Base-by-base conservation (phyloP, 2,329 filamentous ascomycete genomes). In the Davidsoniella virescens region DNA sequence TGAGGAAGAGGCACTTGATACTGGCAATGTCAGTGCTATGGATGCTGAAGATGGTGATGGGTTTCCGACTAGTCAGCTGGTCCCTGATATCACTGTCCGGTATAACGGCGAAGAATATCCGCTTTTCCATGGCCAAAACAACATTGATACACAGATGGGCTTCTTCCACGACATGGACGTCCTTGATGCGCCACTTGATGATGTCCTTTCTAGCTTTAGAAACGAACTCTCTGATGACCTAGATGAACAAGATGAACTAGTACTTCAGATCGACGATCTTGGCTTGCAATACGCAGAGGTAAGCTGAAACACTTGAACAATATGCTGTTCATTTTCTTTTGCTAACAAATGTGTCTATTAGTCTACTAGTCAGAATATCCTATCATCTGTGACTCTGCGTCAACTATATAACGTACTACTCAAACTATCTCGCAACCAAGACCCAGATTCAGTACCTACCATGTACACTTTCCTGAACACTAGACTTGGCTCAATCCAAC, bases 261-360 rank as follows among this genome's bases (percentile, higher is more conserved):
- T 69, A n/a, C 64, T 74, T 39, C 69, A 71, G 52, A 61, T 75
- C 44, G 70, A 74, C 25, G 68, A 72, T 52, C 65, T 75, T 39
- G 70, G 69, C 7, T 62, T 75, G 29, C 71, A 75, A 58, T 73
- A 74, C 58, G 63, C 69, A 17, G 71, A 75, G 62, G 70, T 71
- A 61, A 55, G 67, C 6, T 16, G 4, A 8, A 25, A 17, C 17
- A 41, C 23, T 46, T 49, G 16, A 39, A 51, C 20, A 25, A 29
- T 29, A 20, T 9, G 29, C 7, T 37, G 23, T 37, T 10, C 25
- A 33, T 18, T 29, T 44, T 20, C 44, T 16, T 43, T 23, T 29
- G 3, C 20, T 5, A 9, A 14, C 8, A 2, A 46, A 41, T 12
- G 17, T 38, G 12, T 16, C 20, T 26, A 38, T 2, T 44, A 70